Base-by-base conservation (phyloP, 768 basidiomycete species). In the Termitomyces sp. region DNA sequence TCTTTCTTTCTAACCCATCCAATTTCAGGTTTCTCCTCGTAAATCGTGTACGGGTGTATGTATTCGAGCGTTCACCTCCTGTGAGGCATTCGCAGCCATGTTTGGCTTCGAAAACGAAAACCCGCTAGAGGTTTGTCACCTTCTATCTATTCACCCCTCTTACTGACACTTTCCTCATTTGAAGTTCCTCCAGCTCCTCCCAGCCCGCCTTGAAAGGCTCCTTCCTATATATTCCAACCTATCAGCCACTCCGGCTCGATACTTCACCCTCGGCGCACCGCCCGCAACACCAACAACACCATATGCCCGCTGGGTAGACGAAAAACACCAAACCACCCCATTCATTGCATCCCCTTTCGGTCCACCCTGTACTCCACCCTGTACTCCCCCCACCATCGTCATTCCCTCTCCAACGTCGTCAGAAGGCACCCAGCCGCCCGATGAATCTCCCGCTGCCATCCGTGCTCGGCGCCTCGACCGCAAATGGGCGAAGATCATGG, bases 391-490 rank as follows among this genome's bases (percentile, higher is more conserved):
- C 12, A 37, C 37, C 11, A 56, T 60, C 8, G n/a, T 42, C 37
- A 37, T 60, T 9, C 60, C 60, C 17, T 60, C 60, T 17, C 60
- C 60, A 4, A 60, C 60, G 17, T 60, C 60, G 5, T 60, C 60
- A 14, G 60, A 56, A 29, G 59, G 59, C 25, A 42, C 45, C 2
- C 54, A 43, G 3, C 15, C 38, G 2, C n/a, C 43, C 12, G 53
- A 50, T 14, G 60, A 60, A 49, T 42, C 52, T 1, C 54, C 54
- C 9, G 47, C 46, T n/a, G 31, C 38, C 2, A 56, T 60, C 31
- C 43, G 40, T 14, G 31, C 40, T 6, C 20, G 60, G 32, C 52
- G 60, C 37, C 53, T 31, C 5, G 38, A 48, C 36, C 45, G 60
- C 14, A 48, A 50, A 15, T 60, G 53, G 53, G 54, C 20, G 2